Conservation (phyloP, 345 rosid species). For the Ceriops zippeliana region DNA sequence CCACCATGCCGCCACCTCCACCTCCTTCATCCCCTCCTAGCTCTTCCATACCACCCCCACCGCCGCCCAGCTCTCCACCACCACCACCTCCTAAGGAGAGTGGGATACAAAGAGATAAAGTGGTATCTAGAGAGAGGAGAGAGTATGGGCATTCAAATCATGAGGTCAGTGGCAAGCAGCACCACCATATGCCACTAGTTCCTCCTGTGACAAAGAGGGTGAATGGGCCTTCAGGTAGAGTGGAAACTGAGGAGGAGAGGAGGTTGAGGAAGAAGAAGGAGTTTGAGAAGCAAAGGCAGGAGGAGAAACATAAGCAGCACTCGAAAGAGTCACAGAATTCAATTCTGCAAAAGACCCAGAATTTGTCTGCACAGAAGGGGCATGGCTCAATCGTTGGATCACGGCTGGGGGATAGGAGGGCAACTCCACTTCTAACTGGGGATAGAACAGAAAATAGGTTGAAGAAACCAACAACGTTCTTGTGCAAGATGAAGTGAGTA, state of each 20-base stretch:
- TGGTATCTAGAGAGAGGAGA: conserved; percentile 36
- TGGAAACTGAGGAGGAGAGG: conserved; percentile 92
- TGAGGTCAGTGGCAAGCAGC: conserved; percentile 27
- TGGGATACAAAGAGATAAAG: conserved; percentile 40
- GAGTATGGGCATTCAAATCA: conserved; percentile 46
- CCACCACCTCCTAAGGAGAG: conserved; percentile 67
- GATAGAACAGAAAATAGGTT: conserved; percentile 90
- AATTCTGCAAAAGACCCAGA: conserved; percentile 50
- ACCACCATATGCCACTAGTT: conserved; percentile 44
- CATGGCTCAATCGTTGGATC: conserved; percentile 70
- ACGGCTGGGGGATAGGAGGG: conserved; percentile 76
- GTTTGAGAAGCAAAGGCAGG: conserved; percentile 77
- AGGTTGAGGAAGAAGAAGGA: conserved; percentile 87
- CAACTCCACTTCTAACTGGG: conserved; percentile 58
- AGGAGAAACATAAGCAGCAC: conserved; percentile 61
- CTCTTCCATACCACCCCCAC: conserved; percentile 64
- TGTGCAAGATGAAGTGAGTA: conserved; percentile 98
- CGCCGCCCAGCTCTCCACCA: conserved; percentile 90
- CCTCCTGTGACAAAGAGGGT: conserved; percentile 41
- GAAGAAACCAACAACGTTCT: conserved; percentile 96
- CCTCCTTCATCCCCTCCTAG: conserved; percentile 55
- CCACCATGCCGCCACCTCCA: conserved; percentile 45
- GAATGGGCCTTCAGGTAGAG: conserved; percentile 45
- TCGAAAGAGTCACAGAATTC: conserved; percentile 58
- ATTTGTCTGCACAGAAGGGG: conserved; percentile 55